These are phyloP conservation scores for Nephelium lappaceum DNA, from an alignment of 345 rosid genomes.

Conservation along the genomic window DNA sequence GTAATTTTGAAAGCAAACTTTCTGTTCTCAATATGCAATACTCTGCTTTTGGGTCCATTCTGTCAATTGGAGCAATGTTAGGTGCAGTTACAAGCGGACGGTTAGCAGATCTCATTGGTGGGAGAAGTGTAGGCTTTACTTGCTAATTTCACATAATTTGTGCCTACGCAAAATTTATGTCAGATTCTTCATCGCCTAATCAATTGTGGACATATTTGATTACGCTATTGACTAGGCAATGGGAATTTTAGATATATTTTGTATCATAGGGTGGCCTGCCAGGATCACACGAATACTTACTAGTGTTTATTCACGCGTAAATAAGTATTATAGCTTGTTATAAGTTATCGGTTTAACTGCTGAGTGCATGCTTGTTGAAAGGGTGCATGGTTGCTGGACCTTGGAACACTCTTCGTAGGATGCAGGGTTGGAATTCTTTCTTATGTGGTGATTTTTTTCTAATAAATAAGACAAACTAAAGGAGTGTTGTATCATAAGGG, in stretches of 20 bases:
- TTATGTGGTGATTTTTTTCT: slow-evolving; percentile 28
- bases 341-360: too few relatives aligned
- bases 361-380: not conserved
- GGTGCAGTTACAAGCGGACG: slow-evolving; percentile 30
- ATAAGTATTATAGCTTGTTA: too few relatives aligned
- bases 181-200: too few relatives aligned
- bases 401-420: slow-evolving; percentile 37
- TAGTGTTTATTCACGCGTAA: too few relatives aligned
- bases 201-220: too few relatives aligned
- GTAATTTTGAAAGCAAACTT: too few relatives aligned
- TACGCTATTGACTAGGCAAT: slow-evolving; percentile 19
- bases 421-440: slow-evolving; percentile 30
- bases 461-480: too few relatives aligned
- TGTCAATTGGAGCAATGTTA: slow-evolving; percentile 35
- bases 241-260: slow-evolving; percentile 21
- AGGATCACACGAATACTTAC: slow-evolving; percentile 11
- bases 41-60: slow-evolving; percentile 32
- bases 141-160: too few relatives aligned
- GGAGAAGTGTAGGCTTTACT: slow-evolving; percentile 25
- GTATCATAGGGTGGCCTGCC: slow-evolving; percentile 16
- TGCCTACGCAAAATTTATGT: too few relatives aligned
- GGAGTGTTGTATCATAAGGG: too few relatives aligned
- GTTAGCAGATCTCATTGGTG: slow-evolving; percentile 27
- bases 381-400: slow-evolving; percentile 38
- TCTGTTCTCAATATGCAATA: slow-evolving; percentile 23